A percentile compares a stretch with the other conserved stretches of the same genome.
Conservation (phyloP, 1,139 yeast species). For the Pichia sp. region DNA sequence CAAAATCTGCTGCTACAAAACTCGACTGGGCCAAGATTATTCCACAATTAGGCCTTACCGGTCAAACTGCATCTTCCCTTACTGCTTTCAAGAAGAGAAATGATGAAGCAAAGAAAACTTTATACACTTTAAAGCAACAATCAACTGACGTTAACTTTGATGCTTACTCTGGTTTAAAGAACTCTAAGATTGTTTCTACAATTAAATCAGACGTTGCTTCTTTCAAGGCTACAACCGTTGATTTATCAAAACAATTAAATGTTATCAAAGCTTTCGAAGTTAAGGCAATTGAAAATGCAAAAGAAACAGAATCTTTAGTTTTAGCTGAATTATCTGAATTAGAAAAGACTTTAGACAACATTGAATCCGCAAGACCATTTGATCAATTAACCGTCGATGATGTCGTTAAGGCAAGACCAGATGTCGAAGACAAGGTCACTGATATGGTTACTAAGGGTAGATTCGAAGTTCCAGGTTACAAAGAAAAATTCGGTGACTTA, state of each 20-base stretch:
- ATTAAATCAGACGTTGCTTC: slow-evolving; percentile 68
- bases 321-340: slow-evolving; percentile 79
- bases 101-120: slow-evolving; percentile 90
- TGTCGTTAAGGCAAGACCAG: slow-evolving; percentile 92
- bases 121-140: slow-evolving; percentile 64
- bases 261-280: slow-evolving; percentile 91
- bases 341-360: slow-evolving; percentile 83
- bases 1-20: slow-evolving; percentile 72
- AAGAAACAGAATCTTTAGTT: slow-evolving; percentile 86
- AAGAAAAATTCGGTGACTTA: slow-evolving; percentile 94
- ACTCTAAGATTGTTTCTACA: slow-evolving; percentile 73
- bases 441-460: slow-evolving; percentile 96
- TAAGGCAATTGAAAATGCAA: slow-evolving; percentile 94
- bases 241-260: slow-evolving; percentile 83
- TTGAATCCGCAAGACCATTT: slow-evolving; percentile 95
- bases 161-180: slow-evolving; percentile 78
- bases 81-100: slow-evolving; percentile 96
- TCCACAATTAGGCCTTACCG: slow-evolving; percentile 85
- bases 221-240: slow-evolving; percentile 81
- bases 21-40: slow-evolving; percentile 93
- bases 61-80: slow-evolving; percentile 82
- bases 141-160: slow-evolving; percentile 74
- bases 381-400: slow-evolving; percentile 96
- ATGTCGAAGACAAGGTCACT: slow-evolving; percentile 90
- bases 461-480: slow-evolving; percentile 98